These are phyloP conservation scores for Aureobasidium mangrovei DNA, from an alignment of 2,329 filamentous ascomycete species.

Conservation along the genomic window DNA sequence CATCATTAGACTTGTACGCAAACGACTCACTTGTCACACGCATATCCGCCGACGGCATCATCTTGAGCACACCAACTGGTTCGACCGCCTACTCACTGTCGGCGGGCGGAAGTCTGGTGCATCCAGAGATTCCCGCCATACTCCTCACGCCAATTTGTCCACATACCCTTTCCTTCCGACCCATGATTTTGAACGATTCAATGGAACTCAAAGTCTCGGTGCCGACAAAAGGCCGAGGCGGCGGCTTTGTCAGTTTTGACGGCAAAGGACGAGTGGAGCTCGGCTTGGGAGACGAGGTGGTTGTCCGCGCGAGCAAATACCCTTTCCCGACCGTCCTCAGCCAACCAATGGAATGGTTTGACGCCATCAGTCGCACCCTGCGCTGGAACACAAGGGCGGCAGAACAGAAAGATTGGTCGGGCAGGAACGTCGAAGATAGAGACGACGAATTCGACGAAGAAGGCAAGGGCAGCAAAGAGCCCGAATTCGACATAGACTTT, in stretches of 20 bases:
- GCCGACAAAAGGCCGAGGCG: constrained; percentile 75
- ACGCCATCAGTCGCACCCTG: constrained; percentile 83
- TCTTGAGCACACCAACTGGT: constrained; percentile 92
- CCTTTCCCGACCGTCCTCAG: constrained; percentile 94
- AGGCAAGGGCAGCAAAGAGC: constrained; percentile 36
- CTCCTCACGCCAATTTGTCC: constrained; percentile 95
- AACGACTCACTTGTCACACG: constrained; percentile 92
- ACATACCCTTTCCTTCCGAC: constrained; percentile 91
- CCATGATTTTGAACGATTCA: constrained; percentile 94
- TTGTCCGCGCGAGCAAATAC: constrained; percentile 90
- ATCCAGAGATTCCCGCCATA: constrained; percentile 94
- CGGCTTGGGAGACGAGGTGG: constrained; percentile 87
- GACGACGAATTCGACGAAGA: constrained; percentile 38
- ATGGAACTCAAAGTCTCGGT: constrained; percentile 85
- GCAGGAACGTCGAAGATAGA: constrained; percentile 23
- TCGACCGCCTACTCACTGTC: constrained; percentile 89
- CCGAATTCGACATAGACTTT: constrained; percentile 91
- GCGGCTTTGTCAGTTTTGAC: constrained; percentile 94
- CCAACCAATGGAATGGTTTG: constrained; percentile 88
- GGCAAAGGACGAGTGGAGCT: constrained; percentile 94
- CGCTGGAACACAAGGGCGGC: constrained; percentile 93
- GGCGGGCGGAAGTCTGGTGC: constrained; percentile 87
- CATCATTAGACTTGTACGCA: constrained; percentile 90
- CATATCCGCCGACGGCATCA: constrained; percentile 93
- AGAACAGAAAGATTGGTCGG: constrained; percentile 75